Evolutionary conservation across 768 basidiomycete species (phyloP), one percentile per base, ranked within the genome.

Genomic region (Mycena kentingensis): DNA sequence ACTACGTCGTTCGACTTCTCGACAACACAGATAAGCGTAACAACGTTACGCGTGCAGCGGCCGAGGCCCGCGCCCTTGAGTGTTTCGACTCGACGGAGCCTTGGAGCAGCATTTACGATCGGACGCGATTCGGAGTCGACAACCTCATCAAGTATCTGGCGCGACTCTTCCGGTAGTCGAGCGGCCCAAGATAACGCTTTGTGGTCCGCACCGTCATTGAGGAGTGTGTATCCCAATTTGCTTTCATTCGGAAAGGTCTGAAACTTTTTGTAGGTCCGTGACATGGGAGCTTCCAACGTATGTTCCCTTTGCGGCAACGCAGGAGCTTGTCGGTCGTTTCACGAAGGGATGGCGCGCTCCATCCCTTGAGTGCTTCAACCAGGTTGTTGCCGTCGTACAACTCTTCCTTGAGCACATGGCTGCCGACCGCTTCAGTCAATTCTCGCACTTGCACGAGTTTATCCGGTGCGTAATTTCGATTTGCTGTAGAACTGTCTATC

Each of bases 1-100:
- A 87, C 52, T 87, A 82, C 49, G 84, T 82, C 18, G 83, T 86
- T 26, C 82, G 83, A 34, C 80, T 85, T 8, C 82, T 83, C 0
- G 78, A 84, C 43, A 87, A 87, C 57, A 67, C 62, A 2, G 77
- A 85, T 49, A 79, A 87, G 1, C 52, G 60, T 13, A 57, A 63
- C 31, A 62, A 64, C 3, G 62, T 77, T 11, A 65, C 75, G 1
- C 70, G 70, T 15, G 42, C 57, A 0, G 77, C 72, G 19, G 65
- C 73, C 5, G 73, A 79, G 42, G 49, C 46, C 13, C 61, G 67
- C 0, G 79, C 78, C 1, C 50, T 62, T 0, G 52, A 69, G 0
- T 87, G 78, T 57, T 87, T 88, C 60, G 54, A 69, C 13, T 61
- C 55, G n/a, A 15, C 5, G 2, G 3, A 49, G 39, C 21, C 27